Evolutionary conservation across 768 basidiomycete species (phyloP), one percentile per base, ranked within the genome.

Genomic region (Boletus coccyginus): DNA sequence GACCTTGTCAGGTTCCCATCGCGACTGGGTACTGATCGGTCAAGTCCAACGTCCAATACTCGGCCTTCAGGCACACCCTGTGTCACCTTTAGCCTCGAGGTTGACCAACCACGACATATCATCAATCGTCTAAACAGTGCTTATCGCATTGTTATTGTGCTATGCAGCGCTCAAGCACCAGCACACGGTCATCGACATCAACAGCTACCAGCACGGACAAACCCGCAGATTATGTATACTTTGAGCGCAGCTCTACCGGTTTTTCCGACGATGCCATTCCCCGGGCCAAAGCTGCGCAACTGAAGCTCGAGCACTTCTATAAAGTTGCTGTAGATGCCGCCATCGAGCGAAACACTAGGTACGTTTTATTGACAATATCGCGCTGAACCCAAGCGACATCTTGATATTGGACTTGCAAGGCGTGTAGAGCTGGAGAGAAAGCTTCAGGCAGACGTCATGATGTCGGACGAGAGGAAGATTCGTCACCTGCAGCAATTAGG

Each of bases 221-320:
- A 63, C 74, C 75, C 13, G 66, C 74, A 73, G 94, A 95, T 70
- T 92, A 91, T 77, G 93, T 97, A 47, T 92, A 91, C 75, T 99
- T 99, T 71, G 88, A 95, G 63, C 82, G 96, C 58, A 87, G 81
- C 43, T 81, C 87, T 3, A 70, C 77, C 48, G 83, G 82, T 38
- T 92, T 96, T 72, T 89, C 90, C 7, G 87, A 92, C 52, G 85
- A 89, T 57, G 87, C 91, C 16, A 71, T 87, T 60, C 87, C 92
- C 43, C 87, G 88, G 61, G 91, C 92, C 14, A 95, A 94, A 71
- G 84, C 83, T 40, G 95, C 95, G 3, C 94, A 97, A 72, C 78
- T 98, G 74, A 97, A 96, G 74, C 81, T 98, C 50, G 97, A 98
- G 74, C 88, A 95, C 69, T 97, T 87, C 70, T 99, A 98, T 75